phyloP scores from a whole-genome alignment of 805 yeast genomes.

The Hanseniaspora mollemarum region DNA sequence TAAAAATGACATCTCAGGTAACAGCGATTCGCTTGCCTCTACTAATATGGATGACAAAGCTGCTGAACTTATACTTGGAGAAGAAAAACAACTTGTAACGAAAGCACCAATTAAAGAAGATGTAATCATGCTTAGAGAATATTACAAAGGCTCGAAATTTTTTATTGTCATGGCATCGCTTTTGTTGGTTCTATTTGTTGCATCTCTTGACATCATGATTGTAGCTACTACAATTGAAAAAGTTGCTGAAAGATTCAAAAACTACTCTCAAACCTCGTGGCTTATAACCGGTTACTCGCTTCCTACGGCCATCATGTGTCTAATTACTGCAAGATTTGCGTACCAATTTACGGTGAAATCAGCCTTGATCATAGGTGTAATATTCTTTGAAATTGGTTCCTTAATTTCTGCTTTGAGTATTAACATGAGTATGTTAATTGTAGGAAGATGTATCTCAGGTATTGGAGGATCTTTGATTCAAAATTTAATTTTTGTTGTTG shows the following conservation, averaged over 20 bases:
- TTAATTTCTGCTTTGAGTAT: constrained; percentile 44
- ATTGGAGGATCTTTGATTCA: constrained; percentile 62
- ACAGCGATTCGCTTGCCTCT: too few relatives aligned
- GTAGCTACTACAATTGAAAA: constrained; percentile 40
- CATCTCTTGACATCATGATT: constrained; percentile 51
- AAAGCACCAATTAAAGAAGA: background rate
- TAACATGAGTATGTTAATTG: constrained; percentile 51
- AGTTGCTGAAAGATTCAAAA: constrained; percentile 40
- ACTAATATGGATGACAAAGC: background rate
- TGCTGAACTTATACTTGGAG: background rate
- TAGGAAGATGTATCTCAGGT: constrained; percentile 62
- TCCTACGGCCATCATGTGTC: constrained; percentile 43
- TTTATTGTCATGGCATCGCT: constrained; percentile 19
- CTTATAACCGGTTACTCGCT: constrained; percentile 43
- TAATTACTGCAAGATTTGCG: constrained; percentile 49
- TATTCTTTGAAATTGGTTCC: constrained; percentile 52
- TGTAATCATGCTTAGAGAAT: background rate
- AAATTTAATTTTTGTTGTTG: constrained; percentile 44
- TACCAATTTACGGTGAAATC: constrained; percentile 48
- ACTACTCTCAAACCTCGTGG: constrained; percentile 49
- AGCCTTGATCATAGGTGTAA: constrained; percentile 35
- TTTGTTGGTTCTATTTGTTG: constrained; percentile 24
- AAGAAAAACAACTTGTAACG: background rate
- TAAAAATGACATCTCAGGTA: too few relatives aligned
- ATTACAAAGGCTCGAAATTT: constrained; percentile 15